A percentile compares a stretch with the other conserved stretches of the same genome.
phyloP scores from a whole-genome alignment of 2,329 filamentous ascomycete species.

The Xylariaceae sp. region DNA sequence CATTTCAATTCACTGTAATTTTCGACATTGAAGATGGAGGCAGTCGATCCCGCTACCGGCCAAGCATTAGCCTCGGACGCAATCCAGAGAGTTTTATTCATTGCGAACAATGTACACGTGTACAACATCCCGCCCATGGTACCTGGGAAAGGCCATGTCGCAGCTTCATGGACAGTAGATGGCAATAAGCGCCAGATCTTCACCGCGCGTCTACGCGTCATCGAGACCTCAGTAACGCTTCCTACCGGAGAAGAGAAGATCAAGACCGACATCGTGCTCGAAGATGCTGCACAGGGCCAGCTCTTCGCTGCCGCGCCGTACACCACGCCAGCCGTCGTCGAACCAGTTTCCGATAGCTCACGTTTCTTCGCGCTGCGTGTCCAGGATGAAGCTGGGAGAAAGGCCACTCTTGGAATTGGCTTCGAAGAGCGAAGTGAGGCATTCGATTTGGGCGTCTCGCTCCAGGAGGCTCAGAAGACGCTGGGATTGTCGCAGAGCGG shows the following conservation, averaged over 20 bases:
- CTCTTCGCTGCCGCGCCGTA: slow-evolving; percentile 85
- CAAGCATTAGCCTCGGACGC: slow-evolving; percentile 65
- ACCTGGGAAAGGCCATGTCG: slow-evolving; percentile 74
- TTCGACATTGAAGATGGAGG: slow-evolving; percentile 44
- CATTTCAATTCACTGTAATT: no score
- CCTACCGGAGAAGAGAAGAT: slow-evolving; percentile 49
- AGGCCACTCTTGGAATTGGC: slow-evolving; percentile 77
- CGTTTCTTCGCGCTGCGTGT: slow-evolving; percentile 84
- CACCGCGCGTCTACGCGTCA: slow-evolving; percentile 72
- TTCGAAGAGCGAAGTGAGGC: slow-evolving; percentile 84
- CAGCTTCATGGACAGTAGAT: slow-evolving; percentile 70
- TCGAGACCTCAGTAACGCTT: slow-evolving; percentile 64
- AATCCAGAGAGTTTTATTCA: slow-evolving; percentile 81
- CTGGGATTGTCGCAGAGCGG: slow-evolving; percentile 54
- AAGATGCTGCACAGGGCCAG: slow-evolving; percentile 67
- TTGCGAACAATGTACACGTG: slow-evolving; percentile 71
- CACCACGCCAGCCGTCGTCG: slow-evolving; percentile 59
- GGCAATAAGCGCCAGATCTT: slow-evolving; percentile 73
- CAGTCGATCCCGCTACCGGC: slow-evolving; percentile 68
- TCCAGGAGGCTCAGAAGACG: slow-evolving; percentile 73
- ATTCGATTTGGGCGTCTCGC: slow-evolving; percentile 76
- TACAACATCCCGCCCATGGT: slow-evolving; percentile 81
- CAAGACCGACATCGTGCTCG: slow-evolving; percentile 72
- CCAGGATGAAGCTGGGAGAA: slow-evolving; percentile 68
- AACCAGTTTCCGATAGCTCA: slow-evolving; percentile 73